A percentile compares a stretch with the other conserved stretches of the same genome.
phyloP scores from a whole-genome alignment of 2,329 filamentous ascomycete species.

The Pseudogymnoascus sp. region DNA sequence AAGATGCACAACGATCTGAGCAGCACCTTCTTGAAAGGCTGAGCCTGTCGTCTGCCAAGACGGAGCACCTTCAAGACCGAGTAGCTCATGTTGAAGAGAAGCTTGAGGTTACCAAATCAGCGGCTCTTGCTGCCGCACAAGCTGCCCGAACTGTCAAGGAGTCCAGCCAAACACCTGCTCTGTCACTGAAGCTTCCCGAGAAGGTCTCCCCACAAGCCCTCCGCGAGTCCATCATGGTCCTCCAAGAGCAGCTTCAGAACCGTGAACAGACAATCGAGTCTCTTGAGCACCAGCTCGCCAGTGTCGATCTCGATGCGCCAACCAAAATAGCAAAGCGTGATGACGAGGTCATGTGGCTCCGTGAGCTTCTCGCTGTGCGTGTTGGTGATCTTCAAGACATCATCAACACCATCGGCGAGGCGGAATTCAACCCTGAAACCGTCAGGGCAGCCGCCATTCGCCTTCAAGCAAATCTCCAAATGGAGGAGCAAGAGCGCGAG shows the following conservation, averaged over 20 bases:
- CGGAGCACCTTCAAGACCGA: conserved; percentile 78
- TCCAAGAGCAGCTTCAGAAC: conserved; percentile 94
- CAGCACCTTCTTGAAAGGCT: conserved; percentile 75
- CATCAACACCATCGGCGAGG: conserved; percentile 68
- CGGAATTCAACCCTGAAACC: conserved; percentile 67
- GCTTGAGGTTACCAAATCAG: conserved; percentile 81
- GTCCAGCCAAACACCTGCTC: conserved; percentile 28
- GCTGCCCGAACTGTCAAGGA: conserved; percentile 49
- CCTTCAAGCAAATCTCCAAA: conserved; percentile 87
- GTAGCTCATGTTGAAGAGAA: conserved; percentile 82
- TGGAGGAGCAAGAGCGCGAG: conserved; percentile 95
- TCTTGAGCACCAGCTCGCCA: conserved; percentile 64
- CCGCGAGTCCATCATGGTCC: conserved; percentile 88
- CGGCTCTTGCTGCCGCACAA: conserved; percentile 73
- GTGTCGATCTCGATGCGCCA: conserved; percentile 68
- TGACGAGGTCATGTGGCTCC: conserved; percentile 89
- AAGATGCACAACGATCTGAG: conserved; percentile 77
- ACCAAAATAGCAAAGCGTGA: conserved; percentile 84
- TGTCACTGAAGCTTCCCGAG: conserved; percentile 53
- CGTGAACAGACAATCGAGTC: conserved; percentile 85
- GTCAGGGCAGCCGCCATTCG: conserved; percentile 89
- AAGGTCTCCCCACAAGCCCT: conserved; percentile 92
- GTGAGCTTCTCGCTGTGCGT: conserved; percentile 84
- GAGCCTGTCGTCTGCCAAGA: conserved; percentile 74
- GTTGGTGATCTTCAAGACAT: conserved; percentile 91